Conservation (phyloP, 2,329 filamentous ascomycete species). For the Scolecobasidium constrictum region DNA sequence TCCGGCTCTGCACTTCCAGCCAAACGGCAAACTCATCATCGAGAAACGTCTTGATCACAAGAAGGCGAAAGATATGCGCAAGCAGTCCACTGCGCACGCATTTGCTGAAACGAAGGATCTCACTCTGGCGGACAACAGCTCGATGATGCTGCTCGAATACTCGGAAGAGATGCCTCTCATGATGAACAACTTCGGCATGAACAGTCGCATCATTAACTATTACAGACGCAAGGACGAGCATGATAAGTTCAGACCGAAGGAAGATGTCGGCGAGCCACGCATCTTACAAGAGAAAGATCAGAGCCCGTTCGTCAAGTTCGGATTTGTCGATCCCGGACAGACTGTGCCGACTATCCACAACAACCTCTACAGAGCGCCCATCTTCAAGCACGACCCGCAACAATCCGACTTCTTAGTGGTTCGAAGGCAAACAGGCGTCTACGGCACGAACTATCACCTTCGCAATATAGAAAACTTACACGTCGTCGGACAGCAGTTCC, state of each 20-base stretch:
- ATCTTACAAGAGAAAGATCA: constrained; percentile 87
- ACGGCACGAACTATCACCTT: constrained; percentile 72
- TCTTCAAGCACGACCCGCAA: constrained; percentile 77
- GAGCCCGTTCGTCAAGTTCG: constrained; percentile 91
- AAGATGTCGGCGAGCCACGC: constrained; percentile 78
- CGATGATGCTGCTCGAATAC: constrained; percentile 83
- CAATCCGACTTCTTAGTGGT: constrained; percentile 78
- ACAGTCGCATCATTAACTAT: constrained; percentile 91
- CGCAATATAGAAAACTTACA: constrained; percentile 86
- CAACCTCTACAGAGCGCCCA: constrained; percentile 85
- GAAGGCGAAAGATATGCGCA: constrained; percentile 71
- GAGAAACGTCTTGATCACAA: constrained; percentile 30
- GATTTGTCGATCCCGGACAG: constrained; percentile 83
- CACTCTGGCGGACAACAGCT: constrained; percentile 79
- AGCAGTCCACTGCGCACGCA: constrained; percentile 62
- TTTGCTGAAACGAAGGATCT: constrained; percentile 75
- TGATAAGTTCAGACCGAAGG: constrained; percentile 63
- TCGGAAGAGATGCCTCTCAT: constrained; percentile 88
- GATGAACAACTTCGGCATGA: constrained; percentile 95
- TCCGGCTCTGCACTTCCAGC: constrained; percentile 62
- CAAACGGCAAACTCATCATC: constrained; percentile 60
- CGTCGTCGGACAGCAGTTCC: constrained; percentile 86
- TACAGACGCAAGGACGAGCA: constrained; percentile 78
- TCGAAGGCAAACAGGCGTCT: constrained; percentile 65
- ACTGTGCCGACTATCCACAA: constrained; percentile 87